Percentiles rank a stretch among this genome's conserved stretches.
Evolutionary conservation across 2,329 filamentous ascomycete species (phyloP).

Genomic region (Ceratocystis albifundus): DNA sequence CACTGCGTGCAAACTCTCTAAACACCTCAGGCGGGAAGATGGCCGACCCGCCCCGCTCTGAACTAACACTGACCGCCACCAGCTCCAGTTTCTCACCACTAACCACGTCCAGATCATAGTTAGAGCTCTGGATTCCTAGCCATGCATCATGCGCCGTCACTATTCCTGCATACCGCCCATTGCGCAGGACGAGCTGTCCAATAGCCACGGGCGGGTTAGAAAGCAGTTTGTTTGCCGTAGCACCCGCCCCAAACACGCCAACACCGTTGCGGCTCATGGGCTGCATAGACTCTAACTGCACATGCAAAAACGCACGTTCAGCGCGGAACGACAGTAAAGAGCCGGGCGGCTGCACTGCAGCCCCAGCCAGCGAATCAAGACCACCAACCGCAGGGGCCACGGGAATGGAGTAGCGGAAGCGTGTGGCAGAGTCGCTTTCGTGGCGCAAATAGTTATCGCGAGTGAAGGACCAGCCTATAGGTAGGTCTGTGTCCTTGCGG

Average conservation of each 20-base stretch:
- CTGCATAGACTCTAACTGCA: constrained; percentile 32
- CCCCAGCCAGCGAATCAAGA: constrained; percentile 13
- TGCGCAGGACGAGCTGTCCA: constrained; percentile 34
- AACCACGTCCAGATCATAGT: constrained; percentile 30
- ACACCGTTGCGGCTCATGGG: constrained; percentile 15
- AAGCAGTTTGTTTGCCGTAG: constrained; percentile 24
- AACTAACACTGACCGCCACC: constrained; percentile 34
- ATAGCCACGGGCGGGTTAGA: constrained; percentile 34
- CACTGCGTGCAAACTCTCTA: constrained; percentile 32
- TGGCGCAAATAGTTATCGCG: constrained; percentile 33
- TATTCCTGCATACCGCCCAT: constrained; percentile 33
- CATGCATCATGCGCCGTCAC: constrained; percentile 37
- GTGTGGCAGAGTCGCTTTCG: constrained; percentile 32
- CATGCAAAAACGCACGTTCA: constrained; percentile 33
- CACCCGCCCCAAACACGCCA: neutral
- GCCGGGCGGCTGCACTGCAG: constrained; percentile 29
- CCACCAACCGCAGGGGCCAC: constrained; percentile 25
- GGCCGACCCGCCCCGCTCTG: constrained; percentile 35
- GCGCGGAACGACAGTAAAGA: constrained; percentile 35
- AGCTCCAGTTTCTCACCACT: constrained; percentile 37
- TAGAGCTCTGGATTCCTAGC: constrained; percentile 37
- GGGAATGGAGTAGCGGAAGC: constrained; percentile 36
- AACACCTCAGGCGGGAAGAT: constrained; percentile 34
- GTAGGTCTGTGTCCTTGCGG: constrained; percentile 30
- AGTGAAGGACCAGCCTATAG: constrained; percentile 32